Evolutionary conservation across 2,329 filamentous ascomycete genomes (phyloP), one percentile per base, ranked within the genome.

Genomic region (Trichoderma citrinoviride): DNA sequence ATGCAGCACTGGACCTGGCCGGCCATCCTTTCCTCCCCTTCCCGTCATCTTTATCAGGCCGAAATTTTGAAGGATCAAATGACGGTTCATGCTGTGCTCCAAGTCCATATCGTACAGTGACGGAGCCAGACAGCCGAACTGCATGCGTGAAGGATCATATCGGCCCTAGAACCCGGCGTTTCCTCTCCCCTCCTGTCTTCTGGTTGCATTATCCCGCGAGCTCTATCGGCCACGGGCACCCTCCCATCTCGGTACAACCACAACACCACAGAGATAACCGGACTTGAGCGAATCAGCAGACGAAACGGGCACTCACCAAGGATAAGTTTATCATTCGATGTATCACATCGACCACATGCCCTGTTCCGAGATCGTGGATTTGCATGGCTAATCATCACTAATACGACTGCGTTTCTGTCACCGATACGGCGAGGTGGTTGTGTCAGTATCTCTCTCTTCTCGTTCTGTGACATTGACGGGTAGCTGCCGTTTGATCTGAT

Each of bases 261-360:
- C 60, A 41, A 54, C 25, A 46, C 29, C 50, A 33, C 60, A 46
- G 12, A 62, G 60, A 62, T 62, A 62, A 54, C 46, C 52, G n/a
- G 21, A 41, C 49, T 21, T 21, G 60, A 46, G 43, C 60, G 40
- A 62, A 62, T 62, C 49, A 62, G 60, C 57, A 54, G 37, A 1
- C 60, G 15, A 25, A 40, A 49, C 10, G 49, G 40, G 60, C 49
- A 5, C 49, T 54, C 40, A 33, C 49, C 5, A 53, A 60, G 19
- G 14, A 19, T 46, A 25, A 29, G 2, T 14, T 4, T 14, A 37
- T 37, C 33, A 37, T 44, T 62, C 15, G 60, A 62, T 54, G 19
- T 43, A 53, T 61, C 58, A 52, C 47, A 53, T 37, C 25, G 3
- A 52, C 58, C 58, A 61, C 47, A 61, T 33, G 46, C 58, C 25